Evolutionary conservation across 495 filamentous ascomycete species (phyloP).

Genomic region (Talaromyces ruber): DNA sequence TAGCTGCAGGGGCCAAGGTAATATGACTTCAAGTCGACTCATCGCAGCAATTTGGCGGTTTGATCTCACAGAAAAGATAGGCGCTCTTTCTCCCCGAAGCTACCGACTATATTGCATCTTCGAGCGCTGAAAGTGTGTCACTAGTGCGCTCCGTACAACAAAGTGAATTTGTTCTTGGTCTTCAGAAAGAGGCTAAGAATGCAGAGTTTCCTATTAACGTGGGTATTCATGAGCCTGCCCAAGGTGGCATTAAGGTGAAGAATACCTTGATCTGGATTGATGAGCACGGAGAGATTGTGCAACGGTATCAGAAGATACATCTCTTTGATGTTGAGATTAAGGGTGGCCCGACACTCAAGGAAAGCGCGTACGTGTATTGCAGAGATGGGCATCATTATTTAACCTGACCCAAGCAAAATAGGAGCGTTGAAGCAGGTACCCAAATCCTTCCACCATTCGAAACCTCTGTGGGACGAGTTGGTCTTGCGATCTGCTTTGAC

Average conservation of each 20-base stretch:
- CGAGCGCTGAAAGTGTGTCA: constrained; percentile 53
- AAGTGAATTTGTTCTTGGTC: constrained; percentile 61
- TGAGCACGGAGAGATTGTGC: constrained; percentile 48
- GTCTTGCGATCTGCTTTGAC: constrained; percentile 83
- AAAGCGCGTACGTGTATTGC: constrained; percentile 39
- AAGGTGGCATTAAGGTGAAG: constrained; percentile 45
- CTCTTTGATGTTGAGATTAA: constrained; percentile 67
- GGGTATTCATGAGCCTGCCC: constrained; percentile 72
- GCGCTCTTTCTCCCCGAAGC: constrained; percentile 90
- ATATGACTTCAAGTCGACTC: background rate
- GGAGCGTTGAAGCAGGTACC: constrained; percentile 52
- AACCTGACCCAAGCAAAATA: constrained; percentile 9
- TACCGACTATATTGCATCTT: constrained; percentile 73
- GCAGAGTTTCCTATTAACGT: constrained; percentile 68
- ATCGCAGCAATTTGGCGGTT: background rate
- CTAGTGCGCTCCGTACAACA: constrained; percentile 51
- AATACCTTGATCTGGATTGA: constrained; percentile 67
- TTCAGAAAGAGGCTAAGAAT: constrained; percentile 55
- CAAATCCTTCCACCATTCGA: constrained; percentile 58
- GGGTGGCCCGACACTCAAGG: constrained; percentile 51
- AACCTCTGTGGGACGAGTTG: constrained; percentile 66
- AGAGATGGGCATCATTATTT: background rate
- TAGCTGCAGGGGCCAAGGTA: constrained; percentile 69
- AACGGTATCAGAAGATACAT: constrained; percentile 71
- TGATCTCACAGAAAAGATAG: constrained; percentile 25